Evolutionary conservation across 2,329 filamentous ascomycete genomes (phyloP), one percentile per base, ranked within the genome.

Genomic region (Cladosporium sp.): DNA sequence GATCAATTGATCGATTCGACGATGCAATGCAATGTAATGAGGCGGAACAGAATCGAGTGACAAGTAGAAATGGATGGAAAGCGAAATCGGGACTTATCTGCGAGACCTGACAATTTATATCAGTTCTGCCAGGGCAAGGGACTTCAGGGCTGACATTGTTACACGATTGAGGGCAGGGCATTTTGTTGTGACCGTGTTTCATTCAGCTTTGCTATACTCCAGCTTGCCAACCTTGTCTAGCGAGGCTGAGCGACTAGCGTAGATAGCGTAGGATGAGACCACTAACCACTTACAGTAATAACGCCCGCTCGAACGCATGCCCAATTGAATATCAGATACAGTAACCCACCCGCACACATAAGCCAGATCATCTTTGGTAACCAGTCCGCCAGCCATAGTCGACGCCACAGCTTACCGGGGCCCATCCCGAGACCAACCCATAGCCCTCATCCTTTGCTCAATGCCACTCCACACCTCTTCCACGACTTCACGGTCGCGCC

Each of bases 391-490:
- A 44, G 38, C 41, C 41, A 47, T 47, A 12, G 12, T 47, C 18
- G 34, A 26, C 51, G 47, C 30, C 59, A 51, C 28, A 52, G 11
- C 47, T 36, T 57, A 41, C 63, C 65, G 59, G 26, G 66, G 59
- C 24, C 85, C 86, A 73, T 93, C 90, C 75, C 86, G 89, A 65
- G 85, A 87, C 92, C 93, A 97, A 2, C 93, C 94, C 76, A 89
- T 92, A 68, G 85, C 84, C 74, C 89, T 86, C 95, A 99, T 98
- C 69, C 91, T 90, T 70, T 85, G 85, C 83, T 98, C 95, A 69
- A 99, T 91, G 4, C 87, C 84, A 75, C 90, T 91, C 95, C 95
- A 99, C 68, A 99, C 92, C 67, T 88, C 85, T 83, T 98, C 95
- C 11, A 97, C 92, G 21, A 96, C 89, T 81, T 98, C 95, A 60